Evolutionary conservation across 495 filamentous ascomycete genomes (phyloP).

Genomic region (Xanthoparmelia taractica): DNA sequence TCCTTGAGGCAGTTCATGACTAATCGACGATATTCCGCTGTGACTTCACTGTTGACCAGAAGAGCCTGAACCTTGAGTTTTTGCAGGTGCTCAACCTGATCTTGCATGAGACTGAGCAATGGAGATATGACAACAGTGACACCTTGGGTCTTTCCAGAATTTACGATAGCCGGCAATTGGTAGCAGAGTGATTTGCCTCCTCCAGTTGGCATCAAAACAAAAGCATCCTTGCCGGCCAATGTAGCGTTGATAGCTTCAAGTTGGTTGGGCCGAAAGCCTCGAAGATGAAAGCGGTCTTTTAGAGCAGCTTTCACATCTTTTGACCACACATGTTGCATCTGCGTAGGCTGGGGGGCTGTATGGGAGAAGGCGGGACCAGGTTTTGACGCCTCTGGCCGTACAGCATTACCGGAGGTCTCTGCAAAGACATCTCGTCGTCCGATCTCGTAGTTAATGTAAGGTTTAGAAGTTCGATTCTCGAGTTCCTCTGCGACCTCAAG

Average conservation of each 20-base stretch:
- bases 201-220: conserved; percentile 95
- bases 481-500: conserved; percentile 52
- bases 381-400: conserved; percentile 16
- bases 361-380: conserved; percentile 9
- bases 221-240: conserved; percentile 74
- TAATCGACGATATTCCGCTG: conserved; percentile 43
- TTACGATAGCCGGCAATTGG: conserved; percentile 83
- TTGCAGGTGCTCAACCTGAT: conserved; percentile 77
- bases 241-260: conserved; percentile 94
- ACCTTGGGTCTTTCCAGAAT: conserved; percentile 68
- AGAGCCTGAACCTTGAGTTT: conserved; percentile 69
- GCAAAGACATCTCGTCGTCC: conserved; percentile 42
- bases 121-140: conserved; percentile 94
- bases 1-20: conserved; percentile 55
- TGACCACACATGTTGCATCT: conserved; percentile 65
- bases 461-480: conserved; percentile 39
- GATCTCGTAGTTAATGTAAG: conserved; percentile 24
- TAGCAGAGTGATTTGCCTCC: conserved; percentile 97
- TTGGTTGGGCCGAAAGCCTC: conserved; percentile 83
- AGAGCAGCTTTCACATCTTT: conserved; percentile 70
- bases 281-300: conserved; percentile 71
- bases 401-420: conserved; percentile 48
- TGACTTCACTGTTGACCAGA: conserved; percentile 68
- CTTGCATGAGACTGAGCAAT: conserved; percentile 89
- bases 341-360: conserved; percentile 26